These are phyloP conservation scores for Cytospora piceicola DNA, from an alignment of 2,329 filamentous ascomycete species.

Conservation along the genomic window DNA sequence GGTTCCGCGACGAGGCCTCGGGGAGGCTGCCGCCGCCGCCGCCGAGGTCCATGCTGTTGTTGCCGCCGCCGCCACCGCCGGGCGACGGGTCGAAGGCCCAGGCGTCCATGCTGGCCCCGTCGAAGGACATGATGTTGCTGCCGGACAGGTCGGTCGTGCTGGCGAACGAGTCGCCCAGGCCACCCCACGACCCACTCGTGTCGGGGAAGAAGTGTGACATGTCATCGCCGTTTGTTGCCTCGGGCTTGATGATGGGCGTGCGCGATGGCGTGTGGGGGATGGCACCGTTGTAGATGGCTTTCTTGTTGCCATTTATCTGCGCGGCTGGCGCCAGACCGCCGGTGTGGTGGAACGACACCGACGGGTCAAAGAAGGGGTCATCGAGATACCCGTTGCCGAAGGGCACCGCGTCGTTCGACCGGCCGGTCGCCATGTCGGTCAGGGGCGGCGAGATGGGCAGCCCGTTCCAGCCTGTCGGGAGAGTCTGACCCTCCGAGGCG, in stretches of 20 bases:
- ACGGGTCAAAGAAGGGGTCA: constrained; percentile 38
- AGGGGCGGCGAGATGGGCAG: constrained; percentile 30
- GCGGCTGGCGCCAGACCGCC: constrained; percentile 25
- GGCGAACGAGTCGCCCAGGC: constrained; percentile 16
- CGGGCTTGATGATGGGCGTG: constrained; percentile 42
- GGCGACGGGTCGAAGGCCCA: constrained; percentile 26
- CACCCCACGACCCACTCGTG: constrained; percentile 33
- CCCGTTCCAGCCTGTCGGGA: constrained; percentile 19
- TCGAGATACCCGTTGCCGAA: constrained; percentile 37
- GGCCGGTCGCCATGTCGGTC: constrained; percentile 20
- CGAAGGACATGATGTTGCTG: constrained; percentile 35
- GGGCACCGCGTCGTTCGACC: constrained; percentile 18
- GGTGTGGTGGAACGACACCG: constrained; percentile 17
- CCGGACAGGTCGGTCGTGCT: constrained; percentile 16
- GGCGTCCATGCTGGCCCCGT: constrained; percentile 35
- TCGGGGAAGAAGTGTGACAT: constrained; percentile 31
- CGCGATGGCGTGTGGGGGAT: constrained; percentile 44
- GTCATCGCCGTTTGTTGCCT: constrained; percentile 30
- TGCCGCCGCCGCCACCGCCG: constrained; percentile 26
- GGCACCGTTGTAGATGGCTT: constrained; percentile 21
- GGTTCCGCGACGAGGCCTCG: constrained; percentile 12
- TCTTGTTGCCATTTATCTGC: constrained; percentile 20
- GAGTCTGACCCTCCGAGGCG: constrained; percentile 11
- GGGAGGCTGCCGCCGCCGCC: constrained; percentile 5
- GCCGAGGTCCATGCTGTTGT: constrained; percentile 21